A percentile compares a stretch with the other conserved stretches of the same genome.
Evolutionary conservation across 179 eudicot genomes (phyloP).

Genomic region (Monotropa hypopitys): DNA sequence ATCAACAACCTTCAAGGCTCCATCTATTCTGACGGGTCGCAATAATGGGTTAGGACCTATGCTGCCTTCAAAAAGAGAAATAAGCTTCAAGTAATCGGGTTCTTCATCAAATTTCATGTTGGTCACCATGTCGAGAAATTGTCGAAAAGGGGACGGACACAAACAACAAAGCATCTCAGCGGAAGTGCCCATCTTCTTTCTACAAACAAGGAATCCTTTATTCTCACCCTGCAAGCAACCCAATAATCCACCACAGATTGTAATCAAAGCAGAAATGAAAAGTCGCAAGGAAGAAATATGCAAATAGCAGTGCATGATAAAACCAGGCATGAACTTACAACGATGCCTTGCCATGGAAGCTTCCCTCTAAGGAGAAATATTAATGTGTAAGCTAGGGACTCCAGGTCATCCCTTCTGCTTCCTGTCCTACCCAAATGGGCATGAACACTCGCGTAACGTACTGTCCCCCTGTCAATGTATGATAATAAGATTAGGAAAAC

Average conservation of each 20-base stretch:
- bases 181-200: constrained; percentile 11
- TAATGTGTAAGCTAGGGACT: constrained; percentile 54
- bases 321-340: constrained; percentile 14
- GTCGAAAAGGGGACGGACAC: constrained; percentile 38
- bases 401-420: constrained; percentile 60
- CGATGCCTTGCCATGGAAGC: constrained; percentile 57
- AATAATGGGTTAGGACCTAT: constrained; percentile 24
- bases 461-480: constrained; percentile 36
- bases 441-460: constrained; percentile 61
- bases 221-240: constrained; percentile 14
- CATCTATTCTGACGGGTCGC: constrained; percentile 36
- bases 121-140: constrained; percentile 41
- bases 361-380: constrained; percentile 43
- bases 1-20: constrained; percentile 40
- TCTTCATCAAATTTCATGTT: constrained; percentile 50
- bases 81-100: constrained; percentile 41
- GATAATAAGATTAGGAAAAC: background rate
- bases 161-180: constrained; percentile 26
- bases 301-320: background rate
- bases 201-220: constrained; percentile 13
- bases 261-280: background rate
- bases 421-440: constrained; percentile 59
- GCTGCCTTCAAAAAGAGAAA: constrained; percentile 32
- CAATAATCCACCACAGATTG: background rate
- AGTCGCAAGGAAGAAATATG: background rate